Conservation (phyloP, 2,329 filamentous ascomycete species). For the Apiospora hydei region DNA sequence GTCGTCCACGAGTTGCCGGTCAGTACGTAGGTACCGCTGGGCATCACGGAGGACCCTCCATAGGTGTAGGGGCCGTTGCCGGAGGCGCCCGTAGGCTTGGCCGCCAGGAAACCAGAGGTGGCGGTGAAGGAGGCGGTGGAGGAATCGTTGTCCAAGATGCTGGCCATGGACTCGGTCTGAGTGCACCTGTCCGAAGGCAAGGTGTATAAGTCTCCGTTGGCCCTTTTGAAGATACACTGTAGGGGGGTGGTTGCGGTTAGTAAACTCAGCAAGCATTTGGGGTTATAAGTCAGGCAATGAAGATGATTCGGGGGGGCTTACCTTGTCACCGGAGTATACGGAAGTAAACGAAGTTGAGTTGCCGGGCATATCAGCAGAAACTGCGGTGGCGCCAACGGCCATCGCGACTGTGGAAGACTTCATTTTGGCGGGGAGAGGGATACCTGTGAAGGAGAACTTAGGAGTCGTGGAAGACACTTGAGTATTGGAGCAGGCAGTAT, state of each 20-base stretch:
- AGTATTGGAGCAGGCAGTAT: background rate
- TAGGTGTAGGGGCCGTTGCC: background rate
- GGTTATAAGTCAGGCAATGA: background rate
- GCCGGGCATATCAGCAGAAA: background rate
- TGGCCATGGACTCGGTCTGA: constrained; percentile 1
- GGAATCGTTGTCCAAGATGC: background rate
- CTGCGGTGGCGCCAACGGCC: background rate
- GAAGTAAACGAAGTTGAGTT: background rate
- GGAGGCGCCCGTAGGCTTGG: background rate
- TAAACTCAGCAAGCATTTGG: background rate
- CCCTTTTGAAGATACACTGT: background rate
- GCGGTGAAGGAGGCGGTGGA: background rate
- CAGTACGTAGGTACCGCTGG: constrained; percentile 19
- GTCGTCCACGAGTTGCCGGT: constrained; percentile 8
- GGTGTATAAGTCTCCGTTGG: background rate
- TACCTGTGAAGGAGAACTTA: background rate
- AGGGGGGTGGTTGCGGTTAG: background rate
- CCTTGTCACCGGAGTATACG: background rate
- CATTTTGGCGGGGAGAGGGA: background rate
- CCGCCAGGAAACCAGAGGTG: background rate
- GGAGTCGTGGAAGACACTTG: background rate
- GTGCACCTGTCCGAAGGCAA: constrained; percentile 9
- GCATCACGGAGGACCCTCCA: background rate
- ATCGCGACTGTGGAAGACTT: constrained; percentile 2
- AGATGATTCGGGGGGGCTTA: background rate